Percentiles rank a stretch among this genome's conserved stretches.
phyloP scores from a whole-genome alignment of 1,284 basidiomycete species.

The Erythrobasidium hasegawianum region DNA sequence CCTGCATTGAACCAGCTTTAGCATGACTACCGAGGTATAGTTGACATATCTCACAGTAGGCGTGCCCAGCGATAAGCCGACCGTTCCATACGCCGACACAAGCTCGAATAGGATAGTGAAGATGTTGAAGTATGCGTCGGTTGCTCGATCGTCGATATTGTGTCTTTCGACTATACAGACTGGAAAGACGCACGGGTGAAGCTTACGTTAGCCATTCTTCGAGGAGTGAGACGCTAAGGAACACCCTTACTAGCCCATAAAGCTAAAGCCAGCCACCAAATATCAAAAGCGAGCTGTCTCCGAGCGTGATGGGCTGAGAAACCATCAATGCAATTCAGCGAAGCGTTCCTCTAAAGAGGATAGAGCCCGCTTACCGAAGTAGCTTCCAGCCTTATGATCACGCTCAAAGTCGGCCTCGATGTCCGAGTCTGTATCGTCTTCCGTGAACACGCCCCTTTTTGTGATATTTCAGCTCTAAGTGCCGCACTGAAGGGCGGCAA shows the following conservation, averaged over 20 bases:
- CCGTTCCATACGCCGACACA: slow-evolving; percentile 85
- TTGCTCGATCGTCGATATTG: slow-evolving; percentile 56
- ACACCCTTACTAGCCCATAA: slow-evolving; percentile 21
- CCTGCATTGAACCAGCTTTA: slow-evolving; percentile 21
- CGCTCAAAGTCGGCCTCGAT: slow-evolving; percentile 34
- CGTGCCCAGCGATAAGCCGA: slow-evolving; percentile 75
- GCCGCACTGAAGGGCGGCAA: no score
- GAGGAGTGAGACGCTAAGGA: neutral
- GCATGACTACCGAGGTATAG: neutral
- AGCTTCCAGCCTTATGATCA: slow-evolving; percentile 19
- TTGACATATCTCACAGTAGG: slow-evolving; percentile 53
- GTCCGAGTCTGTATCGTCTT: slow-evolving; percentile 27
- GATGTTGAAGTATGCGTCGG: slow-evolving; percentile 59
- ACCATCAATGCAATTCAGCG: neutral
- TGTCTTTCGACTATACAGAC: slow-evolving; percentile 75
- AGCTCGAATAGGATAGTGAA: slow-evolving; percentile 71
- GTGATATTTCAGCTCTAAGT: no score
- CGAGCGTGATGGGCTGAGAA: slow-evolving; percentile 66
- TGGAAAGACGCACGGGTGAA: slow-evolving; percentile 40
- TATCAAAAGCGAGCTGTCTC: slow-evolving; percentile 80
- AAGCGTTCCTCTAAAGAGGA: slow-evolving; percentile 45
- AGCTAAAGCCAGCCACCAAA: slow-evolving; percentile 44
- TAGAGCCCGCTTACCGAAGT: slow-evolving; percentile 5
- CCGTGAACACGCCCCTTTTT: slow-evolving; percentile 33
- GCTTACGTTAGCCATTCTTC: slow-evolving; percentile 10